A percentile compares a stretch with the other conserved stretches of the same genome.
phyloP scores from a whole-genome alignment of 306 rosid species.

The Lagenaria siceraria region DNA sequence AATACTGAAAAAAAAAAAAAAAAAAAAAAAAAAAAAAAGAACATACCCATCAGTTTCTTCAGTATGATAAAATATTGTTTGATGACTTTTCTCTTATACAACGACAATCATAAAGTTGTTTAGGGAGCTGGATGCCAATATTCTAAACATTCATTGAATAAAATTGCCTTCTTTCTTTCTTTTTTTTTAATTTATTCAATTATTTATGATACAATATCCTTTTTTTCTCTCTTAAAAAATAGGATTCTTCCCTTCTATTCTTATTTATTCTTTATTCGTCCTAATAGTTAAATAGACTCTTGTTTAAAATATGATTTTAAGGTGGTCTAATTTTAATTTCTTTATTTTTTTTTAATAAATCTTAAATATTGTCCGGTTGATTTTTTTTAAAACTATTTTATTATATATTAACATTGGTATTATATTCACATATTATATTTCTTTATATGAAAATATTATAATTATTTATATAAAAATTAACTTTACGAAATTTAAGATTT shows the following conservation, averaged over 20 bases:
- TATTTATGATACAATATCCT: not conserved
- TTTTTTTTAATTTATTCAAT: not conserved
- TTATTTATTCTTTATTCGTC: not conserved
- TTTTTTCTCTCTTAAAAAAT: not conserved
- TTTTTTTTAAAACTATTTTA: too few species aligned
- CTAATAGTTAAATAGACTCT: not conserved
- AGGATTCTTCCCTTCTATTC: not conserved
- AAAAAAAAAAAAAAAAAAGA: too few species aligned
- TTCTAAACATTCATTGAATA: not conserved
- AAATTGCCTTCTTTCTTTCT: not conserved
- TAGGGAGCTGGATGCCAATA: not conserved
- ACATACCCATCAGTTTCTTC: not conserved
- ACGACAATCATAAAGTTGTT: not conserved
- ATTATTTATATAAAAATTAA: too few species aligned
- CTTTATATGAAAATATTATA: too few species aligned
- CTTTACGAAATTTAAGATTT: too few species aligned
- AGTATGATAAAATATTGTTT: not conserved
- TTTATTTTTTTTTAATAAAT: too few species aligned
- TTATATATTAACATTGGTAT: too few species aligned
- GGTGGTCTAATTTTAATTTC: too few species aligned
- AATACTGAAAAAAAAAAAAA: not conserved
- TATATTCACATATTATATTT: too few species aligned
- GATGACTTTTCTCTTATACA: not conserved
- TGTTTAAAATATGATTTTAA: too few species aligned
- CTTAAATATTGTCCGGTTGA: too few species aligned